A percentile compares a stretch with the other conserved stretches of the same genome.
Evolutionary conservation across 2,329 filamentous ascomycete genomes (phyloP).

Genomic region (Aureobasidium vineae): DNA sequence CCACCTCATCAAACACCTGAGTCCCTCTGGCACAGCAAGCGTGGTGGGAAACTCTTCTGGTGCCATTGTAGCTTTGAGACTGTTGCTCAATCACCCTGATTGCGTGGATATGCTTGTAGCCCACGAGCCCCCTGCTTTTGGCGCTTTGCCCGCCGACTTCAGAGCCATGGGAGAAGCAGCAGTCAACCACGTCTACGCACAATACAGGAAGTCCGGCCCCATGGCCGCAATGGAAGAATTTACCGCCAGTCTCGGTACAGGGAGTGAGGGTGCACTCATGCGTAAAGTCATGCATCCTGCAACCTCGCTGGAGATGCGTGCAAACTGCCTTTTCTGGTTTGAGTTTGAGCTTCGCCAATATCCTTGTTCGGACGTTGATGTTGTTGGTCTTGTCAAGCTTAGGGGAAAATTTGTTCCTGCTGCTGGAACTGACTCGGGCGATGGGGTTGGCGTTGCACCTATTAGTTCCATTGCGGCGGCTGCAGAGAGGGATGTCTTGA

Average conservation of each 20-base stretch:
- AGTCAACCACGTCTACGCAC: background rate
- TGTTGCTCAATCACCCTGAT: background rate
- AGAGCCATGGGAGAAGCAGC: background rate
- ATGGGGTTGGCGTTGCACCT: background rate
- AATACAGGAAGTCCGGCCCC: background rate
- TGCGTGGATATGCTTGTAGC: background rate
- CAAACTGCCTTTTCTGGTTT: background rate
- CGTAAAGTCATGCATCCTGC: background rate
- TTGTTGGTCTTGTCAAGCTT: background rate
- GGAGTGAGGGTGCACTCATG: background rate
- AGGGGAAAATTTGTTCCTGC: background rate
- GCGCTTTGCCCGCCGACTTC: background rate
- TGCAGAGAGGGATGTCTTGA: background rate
- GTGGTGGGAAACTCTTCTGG: constrained; percentile 10
- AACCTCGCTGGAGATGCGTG: background rate
- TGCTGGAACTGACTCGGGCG: background rate
- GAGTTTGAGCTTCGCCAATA: background rate
- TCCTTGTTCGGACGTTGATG: background rate
- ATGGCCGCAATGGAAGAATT: background rate
- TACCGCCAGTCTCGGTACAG: background rate
- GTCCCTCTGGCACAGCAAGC: background rate
- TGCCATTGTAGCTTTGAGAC: background rate
- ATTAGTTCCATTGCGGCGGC: background rate
- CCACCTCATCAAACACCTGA: background rate
- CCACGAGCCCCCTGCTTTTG: background rate